phyloP scores from a whole-genome alignment of 306 rosid genomes.

The Glycyrrhiza uralensis region DNA sequence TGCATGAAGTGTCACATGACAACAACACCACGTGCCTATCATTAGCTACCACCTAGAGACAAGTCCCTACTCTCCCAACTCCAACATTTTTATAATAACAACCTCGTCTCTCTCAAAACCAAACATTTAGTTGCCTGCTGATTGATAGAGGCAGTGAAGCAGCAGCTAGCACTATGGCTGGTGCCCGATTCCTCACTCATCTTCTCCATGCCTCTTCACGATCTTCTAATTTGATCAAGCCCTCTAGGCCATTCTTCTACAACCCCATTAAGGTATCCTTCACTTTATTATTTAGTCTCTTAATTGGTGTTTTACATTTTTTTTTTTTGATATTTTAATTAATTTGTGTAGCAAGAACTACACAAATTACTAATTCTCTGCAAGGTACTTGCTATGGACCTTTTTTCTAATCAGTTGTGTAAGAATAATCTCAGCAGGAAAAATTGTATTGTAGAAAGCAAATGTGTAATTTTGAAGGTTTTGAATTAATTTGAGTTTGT shows the following conservation, averaged over 20 bases:
- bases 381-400: background rate
- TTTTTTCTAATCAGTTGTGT: background rate
- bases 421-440: background rate
- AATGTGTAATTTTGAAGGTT: background rate
- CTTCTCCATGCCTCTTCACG: slow-evolving; percentile 28
- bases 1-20: slow-evolving; percentile 12
- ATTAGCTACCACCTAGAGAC: slow-evolving; percentile 7
- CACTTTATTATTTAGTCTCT: background rate
- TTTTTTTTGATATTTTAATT: background rate
- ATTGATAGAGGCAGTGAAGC: background rate
- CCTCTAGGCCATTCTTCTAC: slow-evolving; percentile 25
- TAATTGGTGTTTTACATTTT: background rate
- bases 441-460: background rate
- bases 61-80: slow-evolving; percentile 11
- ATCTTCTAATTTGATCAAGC: slow-evolving; percentile 35
- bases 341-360: background rate
- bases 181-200: slow-evolving; percentile 26
- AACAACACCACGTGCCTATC: slow-evolving; percentile 25
- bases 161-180: slow-evolving; percentile 17
- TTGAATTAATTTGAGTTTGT: background rate
- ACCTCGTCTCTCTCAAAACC: background rate
- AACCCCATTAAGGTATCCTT: slow-evolving; percentile 39
- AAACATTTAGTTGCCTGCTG: background rate
- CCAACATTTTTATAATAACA: background rate
- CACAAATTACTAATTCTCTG: background rate